Evolutionary conservation across 2,329 filamentous ascomycete genomes (phyloP).

Genomic region (Ilyonectria sp.): DNA sequence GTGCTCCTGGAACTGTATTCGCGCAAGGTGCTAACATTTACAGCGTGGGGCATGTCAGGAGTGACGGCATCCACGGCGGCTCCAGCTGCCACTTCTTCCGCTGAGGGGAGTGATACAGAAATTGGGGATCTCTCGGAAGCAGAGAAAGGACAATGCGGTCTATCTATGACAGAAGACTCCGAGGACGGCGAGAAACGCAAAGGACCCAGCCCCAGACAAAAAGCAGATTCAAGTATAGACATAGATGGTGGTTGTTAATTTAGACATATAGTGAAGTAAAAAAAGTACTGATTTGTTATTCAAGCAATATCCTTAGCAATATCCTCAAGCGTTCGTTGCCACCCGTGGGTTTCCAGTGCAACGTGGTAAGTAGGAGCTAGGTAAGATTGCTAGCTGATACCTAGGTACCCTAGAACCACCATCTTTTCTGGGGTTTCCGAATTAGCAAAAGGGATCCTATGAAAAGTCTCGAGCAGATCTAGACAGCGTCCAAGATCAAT

Average conservation of each 20-base stretch:
- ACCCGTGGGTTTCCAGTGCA: too few species aligned
- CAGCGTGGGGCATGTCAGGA: slow-evolving; percentile 43
- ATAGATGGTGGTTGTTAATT: not conserved
- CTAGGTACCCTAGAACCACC: too few species aligned
- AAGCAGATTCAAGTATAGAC: not conserved
- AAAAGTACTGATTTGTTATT: too few species aligned
- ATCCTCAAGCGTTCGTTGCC: too few species aligned
- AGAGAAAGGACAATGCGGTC: slow-evolving; percentile 27
- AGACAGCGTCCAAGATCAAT: too few species aligned
- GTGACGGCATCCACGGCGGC: slow-evolving; percentile 39
- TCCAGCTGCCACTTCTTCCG: slow-evolving; percentile 1
- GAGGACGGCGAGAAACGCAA: not conserved
- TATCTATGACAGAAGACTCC: not conserved
- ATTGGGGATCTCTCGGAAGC: slow-evolving; percentile 27
- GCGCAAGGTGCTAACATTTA: not conserved
- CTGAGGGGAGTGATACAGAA: not conserved
- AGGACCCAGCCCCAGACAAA: not conserved
- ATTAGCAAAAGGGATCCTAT: too few species aligned
- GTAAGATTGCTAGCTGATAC: too few species aligned
- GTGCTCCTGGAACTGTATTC: not conserved
- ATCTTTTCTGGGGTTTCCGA: too few species aligned
- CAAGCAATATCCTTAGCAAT: too few species aligned
- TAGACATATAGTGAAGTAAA: too few species aligned
- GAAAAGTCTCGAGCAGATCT: too few species aligned
- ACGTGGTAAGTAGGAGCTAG: too few species aligned